These are phyloP conservation scores for Canna indica DNA, from an alignment of 176 grass and related monocot genomes.

Conservation along the genomic window DNA sequence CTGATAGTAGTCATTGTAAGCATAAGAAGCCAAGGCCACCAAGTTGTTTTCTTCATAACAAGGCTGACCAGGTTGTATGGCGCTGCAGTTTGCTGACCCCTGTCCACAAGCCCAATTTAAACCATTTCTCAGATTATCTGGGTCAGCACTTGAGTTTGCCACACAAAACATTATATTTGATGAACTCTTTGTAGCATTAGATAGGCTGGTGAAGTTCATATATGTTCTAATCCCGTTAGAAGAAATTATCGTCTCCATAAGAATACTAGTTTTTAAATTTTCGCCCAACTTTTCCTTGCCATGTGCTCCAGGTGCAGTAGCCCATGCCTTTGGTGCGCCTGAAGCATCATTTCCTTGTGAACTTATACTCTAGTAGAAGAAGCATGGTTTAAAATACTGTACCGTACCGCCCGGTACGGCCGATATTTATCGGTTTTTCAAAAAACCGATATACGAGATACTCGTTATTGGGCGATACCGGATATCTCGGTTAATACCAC, in stretches of 20 bases:
- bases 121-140: background rate
- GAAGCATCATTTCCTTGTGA: too few relatives aligned
- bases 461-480: too few relatives aligned
- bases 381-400: too few relatives aligned
- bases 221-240: background rate
- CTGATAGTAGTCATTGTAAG: constrained; percentile 17
- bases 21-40: constrained; percentile 8
- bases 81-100: constrained; percentile 14
- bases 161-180: constrained; percentile 2
- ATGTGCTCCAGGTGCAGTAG: background rate
- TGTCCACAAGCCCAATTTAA: constrained; percentile 20
- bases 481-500: too few relatives aligned
- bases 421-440: too few relatives aligned
- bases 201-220: background rate
- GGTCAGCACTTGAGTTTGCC: constrained; percentile 1
- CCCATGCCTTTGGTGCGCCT: too few relatives aligned
- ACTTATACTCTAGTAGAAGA: too few relatives aligned
- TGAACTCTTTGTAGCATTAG: background rate
- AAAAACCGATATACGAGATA: too few relatives aligned
- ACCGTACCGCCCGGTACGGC: too few relatives aligned
- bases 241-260: background rate
- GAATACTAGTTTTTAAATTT: background rate
- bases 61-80: constrained; percentile 6
- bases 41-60: constrained; percentile 6
- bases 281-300: background rate